Percentiles rank a stretch among this genome's conserved stretches.
These are phyloP conservation scores for Trypanosoma mega DNA, from an alignment of 208 protist species.

Conservation along the genomic window DNA sequence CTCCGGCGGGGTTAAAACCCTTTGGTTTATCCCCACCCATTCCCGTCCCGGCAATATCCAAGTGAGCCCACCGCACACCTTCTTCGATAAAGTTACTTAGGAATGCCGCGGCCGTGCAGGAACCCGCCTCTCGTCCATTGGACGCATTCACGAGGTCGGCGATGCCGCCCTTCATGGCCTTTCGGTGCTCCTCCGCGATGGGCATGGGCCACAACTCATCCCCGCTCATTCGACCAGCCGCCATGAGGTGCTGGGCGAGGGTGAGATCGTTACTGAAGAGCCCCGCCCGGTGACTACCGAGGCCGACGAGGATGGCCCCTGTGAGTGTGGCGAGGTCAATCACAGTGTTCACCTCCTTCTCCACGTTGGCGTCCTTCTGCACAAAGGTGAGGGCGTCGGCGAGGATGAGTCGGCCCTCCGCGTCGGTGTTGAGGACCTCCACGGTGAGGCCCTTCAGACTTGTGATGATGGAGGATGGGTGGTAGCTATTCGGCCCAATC, in stretches of 20 bases:
- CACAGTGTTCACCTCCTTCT: conserved; percentile 57
- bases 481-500: conserved; percentile 76
- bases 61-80: conserved; percentile 59
- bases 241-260: conserved; percentile 50
- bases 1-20: conserved; percentile 63
- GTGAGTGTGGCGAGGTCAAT: conserved; percentile 93
- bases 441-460: conserved; percentile 81
- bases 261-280: conserved; percentile 51
- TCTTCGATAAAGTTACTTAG: conserved; percentile 72
- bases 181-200: conserved; percentile 72
- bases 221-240: conserved; percentile 44
- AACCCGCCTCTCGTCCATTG: conserved; percentile 50
- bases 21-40: conserved; percentile 65
- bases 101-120: conserved; percentile 86
- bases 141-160: conserved; percentile 70
- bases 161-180: conserved; percentile 65
- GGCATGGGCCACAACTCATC: conserved; percentile 90
- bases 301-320: conserved; percentile 75
- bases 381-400: conserved; percentile 89
- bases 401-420: conserved; percentile 90
- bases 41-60: conserved; percentile 81
- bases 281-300: conserved; percentile 77
- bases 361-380: conserved; percentile 57
- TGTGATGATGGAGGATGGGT: conserved; percentile 79
- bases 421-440: conserved; percentile 92